Evolutionary conservation across 352 stramenopile genomes (phyloP).

Genomic region (Phytophthora ohioensis): DNA sequence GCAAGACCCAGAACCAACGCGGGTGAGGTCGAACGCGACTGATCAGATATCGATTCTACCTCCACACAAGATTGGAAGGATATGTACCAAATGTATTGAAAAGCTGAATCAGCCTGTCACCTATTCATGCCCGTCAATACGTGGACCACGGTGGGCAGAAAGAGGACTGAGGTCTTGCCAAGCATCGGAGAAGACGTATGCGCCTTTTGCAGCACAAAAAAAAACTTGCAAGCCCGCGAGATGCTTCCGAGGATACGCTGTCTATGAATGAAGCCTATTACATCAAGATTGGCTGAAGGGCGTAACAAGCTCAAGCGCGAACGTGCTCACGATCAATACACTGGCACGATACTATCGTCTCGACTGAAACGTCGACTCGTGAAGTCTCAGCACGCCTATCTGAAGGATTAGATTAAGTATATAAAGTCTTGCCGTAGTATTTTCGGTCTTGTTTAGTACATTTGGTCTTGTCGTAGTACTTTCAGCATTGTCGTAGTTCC

Average conservation of each 20-base stretch:
- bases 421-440: too few relatives aligned
- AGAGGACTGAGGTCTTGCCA: background rate
- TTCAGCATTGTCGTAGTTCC: background rate
- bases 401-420: background rate
- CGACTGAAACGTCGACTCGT: conserved; percentile 5
- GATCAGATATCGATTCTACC: conserved; percentile 10
- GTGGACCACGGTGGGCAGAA: conserved; percentile 15
- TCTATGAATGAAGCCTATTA: conserved; percentile 6
- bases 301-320: background rate
- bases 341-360: conserved; percentile 13
- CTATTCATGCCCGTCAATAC: conserved; percentile 13
- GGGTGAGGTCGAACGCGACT: background rate
- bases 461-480: conserved; percentile 7
- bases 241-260: background rate
- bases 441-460: background rate
- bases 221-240: background rate
- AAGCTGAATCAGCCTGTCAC: conserved; percentile 2
- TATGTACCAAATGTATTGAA: conserved; percentile 12
- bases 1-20: background rate
- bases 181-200: conserved; percentile 12
- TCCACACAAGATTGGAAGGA: conserved; percentile 12
- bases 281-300: conserved; percentile 6
- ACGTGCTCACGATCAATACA: conserved; percentile 15
- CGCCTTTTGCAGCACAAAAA: conserved; percentile 1
- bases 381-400: conserved; percentile 3